phyloP scores from a whole-genome alignment of 2,329 filamentous ascomycete genomes.

The Aureobasidium mangrovei region DNA sequence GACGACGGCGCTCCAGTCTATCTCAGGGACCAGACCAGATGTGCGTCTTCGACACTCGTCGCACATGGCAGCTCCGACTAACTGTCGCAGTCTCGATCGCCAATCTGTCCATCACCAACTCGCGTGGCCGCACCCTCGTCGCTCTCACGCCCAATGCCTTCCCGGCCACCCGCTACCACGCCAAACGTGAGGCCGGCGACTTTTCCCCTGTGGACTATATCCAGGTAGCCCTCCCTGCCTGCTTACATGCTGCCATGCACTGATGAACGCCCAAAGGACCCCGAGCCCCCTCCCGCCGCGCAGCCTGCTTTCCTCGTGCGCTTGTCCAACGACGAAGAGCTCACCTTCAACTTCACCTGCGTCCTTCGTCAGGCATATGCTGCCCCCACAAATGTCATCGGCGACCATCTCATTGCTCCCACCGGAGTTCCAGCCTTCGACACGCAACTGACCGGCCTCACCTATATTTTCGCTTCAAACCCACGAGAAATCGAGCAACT shows the following conservation, averaged over 20 bases:
- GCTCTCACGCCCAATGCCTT: conserved; percentile 78
- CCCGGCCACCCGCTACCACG: conserved; percentile 69
- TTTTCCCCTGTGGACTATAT: conserved; percentile 77
- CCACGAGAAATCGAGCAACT: conserved; percentile 84
- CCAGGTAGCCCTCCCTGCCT: conserved; percentile 54
- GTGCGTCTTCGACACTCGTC: conserved; percentile 45
- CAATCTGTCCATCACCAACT: conserved; percentile 71
- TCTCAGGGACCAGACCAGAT: conserved; percentile 82
- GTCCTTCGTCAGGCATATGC: conserved; percentile 49
- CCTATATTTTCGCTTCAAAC: conserved; percentile 83
- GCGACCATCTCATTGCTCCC: conserved; percentile 32
- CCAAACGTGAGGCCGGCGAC: conserved; percentile 64
- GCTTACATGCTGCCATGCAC: neutral
- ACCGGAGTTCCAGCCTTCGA: conserved; percentile 41
- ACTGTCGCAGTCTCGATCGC: conserved; percentile 67
- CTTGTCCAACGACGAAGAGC: conserved; percentile 81
- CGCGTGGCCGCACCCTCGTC: conserved; percentile 66
- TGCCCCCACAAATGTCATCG: conserved; percentile 40
- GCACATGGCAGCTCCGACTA: neutral
- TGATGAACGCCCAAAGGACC: conserved; percentile 51
- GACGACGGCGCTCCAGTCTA: conserved; percentile 76
- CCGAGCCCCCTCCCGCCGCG: conserved; percentile 45
- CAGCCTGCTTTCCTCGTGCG: conserved; percentile 74
- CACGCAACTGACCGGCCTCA: conserved; percentile 77
- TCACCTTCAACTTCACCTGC: conserved; percentile 89